Evolutionary conservation across 2,329 filamentous ascomycete genomes (phyloP).

Genomic region (Macrophomina pseudophaseolina): DNA sequence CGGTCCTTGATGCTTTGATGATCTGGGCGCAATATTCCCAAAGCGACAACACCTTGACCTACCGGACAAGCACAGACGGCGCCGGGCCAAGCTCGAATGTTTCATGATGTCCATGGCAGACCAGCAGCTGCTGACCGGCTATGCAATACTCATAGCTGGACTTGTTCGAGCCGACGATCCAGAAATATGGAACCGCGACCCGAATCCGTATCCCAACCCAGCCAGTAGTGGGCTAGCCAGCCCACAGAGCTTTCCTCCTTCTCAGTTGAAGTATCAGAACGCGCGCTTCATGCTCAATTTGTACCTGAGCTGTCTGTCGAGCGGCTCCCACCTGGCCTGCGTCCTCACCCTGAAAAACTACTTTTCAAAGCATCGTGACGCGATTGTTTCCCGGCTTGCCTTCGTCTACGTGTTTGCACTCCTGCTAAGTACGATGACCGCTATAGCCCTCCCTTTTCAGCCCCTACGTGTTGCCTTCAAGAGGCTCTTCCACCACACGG

Average conservation of each 20-base stretch:
- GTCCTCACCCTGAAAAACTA: constrained; percentile 41
- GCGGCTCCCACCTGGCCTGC: constrained; percentile 39
- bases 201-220: neutral
- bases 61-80: constrained; percentile 39
- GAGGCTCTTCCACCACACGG: neutral
- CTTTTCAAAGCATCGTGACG: constrained; percentile 38
- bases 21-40: neutral
- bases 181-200: neutral
- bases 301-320: constrained; percentile 40
- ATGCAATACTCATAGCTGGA: constrained; percentile 36
- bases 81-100: constrained; percentile 39
- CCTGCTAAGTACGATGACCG: constrained; percentile 29
- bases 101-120: constrained; percentile 40
- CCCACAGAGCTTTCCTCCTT: neutral
- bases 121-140: constrained; percentile 41
- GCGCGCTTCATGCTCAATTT: constrained; percentile 32
- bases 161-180: constrained; percentile 32
- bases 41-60: constrained; percentile 29
- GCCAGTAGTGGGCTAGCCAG: neutral
- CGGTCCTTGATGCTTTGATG: constrained; percentile 39
- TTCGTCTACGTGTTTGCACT: constrained; percentile 37
- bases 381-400: constrained; percentile 37
- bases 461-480: neutral
- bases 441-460: neutral
- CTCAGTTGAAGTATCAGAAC: neutral